Evolutionary conservation across 2,329 filamentous ascomycete genomes (phyloP).

Genomic region (Xylaria sp.): DNA sequence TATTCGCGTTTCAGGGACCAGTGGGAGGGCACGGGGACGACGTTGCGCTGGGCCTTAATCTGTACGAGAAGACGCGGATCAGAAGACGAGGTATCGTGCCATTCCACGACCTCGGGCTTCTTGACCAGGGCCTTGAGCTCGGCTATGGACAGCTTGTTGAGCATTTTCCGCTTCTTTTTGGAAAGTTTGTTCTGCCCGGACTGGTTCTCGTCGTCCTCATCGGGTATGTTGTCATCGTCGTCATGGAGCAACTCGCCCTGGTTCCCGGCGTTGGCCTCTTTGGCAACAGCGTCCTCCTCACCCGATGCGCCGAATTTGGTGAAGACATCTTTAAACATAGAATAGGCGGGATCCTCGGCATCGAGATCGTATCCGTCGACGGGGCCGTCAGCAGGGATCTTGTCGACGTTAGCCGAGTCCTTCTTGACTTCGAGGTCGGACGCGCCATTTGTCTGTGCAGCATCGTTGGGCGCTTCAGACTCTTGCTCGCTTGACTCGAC

Average conservation of each 20-base stretch:
- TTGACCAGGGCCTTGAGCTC: slow-evolving; percentile 92
- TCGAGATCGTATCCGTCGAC: slow-evolving; percentile 62
- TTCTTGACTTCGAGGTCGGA: slow-evolving; percentile 57
- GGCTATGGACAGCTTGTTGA: slow-evolving; percentile 92
- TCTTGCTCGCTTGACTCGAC: slow-evolving; percentile 50
- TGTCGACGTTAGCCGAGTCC: slow-evolving; percentile 50
- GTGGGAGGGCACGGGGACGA: slow-evolving; percentile 91
- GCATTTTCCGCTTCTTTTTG: slow-evolving; percentile 92
- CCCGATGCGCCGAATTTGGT: slow-evolving; percentile 76
- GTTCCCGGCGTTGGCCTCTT: slow-evolving; percentile 74
- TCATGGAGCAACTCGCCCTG: slow-evolving; percentile 87
- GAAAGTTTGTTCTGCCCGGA: slow-evolving; percentile 76
- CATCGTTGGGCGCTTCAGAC: slow-evolving; percentile 41
- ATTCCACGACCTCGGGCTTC: slow-evolving; percentile 95
- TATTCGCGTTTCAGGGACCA: slow-evolving; percentile 98
- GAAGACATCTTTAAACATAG: slow-evolving; percentile 85
- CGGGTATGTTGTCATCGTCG: slow-evolving; percentile 86
- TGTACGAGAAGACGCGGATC: slow-evolving; percentile 91
- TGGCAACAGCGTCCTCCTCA: slow-evolving; percentile 70
- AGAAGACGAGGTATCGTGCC: slow-evolving; percentile 92
- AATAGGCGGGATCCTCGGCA: slow-evolving; percentile 79
- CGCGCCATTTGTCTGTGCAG: slow-evolving; percentile 42
- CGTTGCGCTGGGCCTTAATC: slow-evolving; percentile 94
- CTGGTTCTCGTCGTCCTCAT: slow-evolving; percentile 77
- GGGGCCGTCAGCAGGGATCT: slow-evolving; percentile 57